Base-by-base conservation (phyloP, 345 rosid species). In the Murraya paniculata region DNA sequence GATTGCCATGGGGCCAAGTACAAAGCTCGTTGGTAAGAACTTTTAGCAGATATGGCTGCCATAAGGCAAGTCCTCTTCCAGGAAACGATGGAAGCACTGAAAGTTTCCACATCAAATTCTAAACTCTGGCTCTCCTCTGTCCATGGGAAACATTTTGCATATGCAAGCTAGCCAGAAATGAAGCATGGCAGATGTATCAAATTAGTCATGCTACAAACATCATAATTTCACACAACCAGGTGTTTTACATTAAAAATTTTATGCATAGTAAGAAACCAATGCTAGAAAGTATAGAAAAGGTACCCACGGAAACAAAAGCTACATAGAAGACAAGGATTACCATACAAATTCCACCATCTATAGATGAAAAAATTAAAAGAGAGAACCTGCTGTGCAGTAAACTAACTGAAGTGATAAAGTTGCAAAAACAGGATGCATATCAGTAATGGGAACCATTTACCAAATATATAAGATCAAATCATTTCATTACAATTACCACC, bases 1-100 rank as follows among this genome's bases (percentile, higher is more conserved):
- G 99, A 95, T 85, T 88, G 94, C 98, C 98, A 96, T 25, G 99
- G 98, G 77, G 93, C 77, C 91, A 93, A 85, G 81, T 80, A 93
- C 85, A 94, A 75, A 80, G 98, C 95, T 71, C 84, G 83, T 83
- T 94, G 97, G 83, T 92, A 96, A 27, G 92, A 90, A 78, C 80
- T 80, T 91, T 84, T 88, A 57, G 99, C 92, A 84, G 90, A 90
- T 33, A 82, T 77, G 66, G 89, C 92, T 76, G 92, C 91, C 72
- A 82, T 78, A 82, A 16, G 71, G 78, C 97, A 85, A 36, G 85
- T 83, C 85, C 82, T 87, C 80, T 87, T 90, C 99, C 99, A 96
- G 68, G 94, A 84, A 61, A 76, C 76, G 57, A 94, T 80, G 65
- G 98, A 91, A 39, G 85, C 78, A 30, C 56, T 78, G 72, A 94